These are phyloP conservation scores for Eucalyptus erythrocorys DNA, from an alignment of 345 rosid species.

Conservation along the genomic window DNA sequence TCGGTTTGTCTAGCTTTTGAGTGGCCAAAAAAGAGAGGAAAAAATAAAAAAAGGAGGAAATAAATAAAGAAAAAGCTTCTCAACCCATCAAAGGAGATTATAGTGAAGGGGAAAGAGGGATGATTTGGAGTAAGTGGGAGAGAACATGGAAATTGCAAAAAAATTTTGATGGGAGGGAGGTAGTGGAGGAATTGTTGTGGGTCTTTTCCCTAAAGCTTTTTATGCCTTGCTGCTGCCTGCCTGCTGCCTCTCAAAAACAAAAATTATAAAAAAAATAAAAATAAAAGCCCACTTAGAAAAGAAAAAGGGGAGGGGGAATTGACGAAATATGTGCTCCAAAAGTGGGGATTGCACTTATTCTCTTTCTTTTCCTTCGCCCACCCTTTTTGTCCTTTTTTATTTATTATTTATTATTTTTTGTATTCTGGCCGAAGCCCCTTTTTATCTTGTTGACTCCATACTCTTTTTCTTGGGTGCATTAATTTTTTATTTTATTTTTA, in stretches of 20 bases:
- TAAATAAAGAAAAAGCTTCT: not conserved
- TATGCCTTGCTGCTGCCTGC: not conserved
- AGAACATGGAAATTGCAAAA: not conserved
- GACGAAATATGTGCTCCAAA: not conserved
- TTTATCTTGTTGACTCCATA: not conserved
- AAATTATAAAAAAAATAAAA: not conserved
- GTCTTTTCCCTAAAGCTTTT: not conserved
- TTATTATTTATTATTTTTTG: not conserved
- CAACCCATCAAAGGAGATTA: not conserved
- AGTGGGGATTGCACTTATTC: constrained; percentile 1
- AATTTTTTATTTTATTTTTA: not conserved
- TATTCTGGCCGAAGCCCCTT: not conserved
- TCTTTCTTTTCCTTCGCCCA: not conserved
- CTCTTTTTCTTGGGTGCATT: not conserved
- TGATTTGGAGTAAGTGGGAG: not conserved
- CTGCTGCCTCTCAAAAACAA: not conserved
- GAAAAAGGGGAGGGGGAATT: not conserved
- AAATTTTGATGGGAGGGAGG: not conserved
- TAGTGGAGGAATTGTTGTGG: not conserved
- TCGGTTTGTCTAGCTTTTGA: not conserved
- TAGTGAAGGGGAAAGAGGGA: not conserved
- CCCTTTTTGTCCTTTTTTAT: not conserved
- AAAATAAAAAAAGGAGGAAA: not conserved
- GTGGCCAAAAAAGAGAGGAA: not conserved
- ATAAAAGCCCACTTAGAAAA: not conserved